phyloP scores from a whole-genome alignment of 2,329 filamentous ascomycete genomes.

The Exophiala mesophila region DNA sequence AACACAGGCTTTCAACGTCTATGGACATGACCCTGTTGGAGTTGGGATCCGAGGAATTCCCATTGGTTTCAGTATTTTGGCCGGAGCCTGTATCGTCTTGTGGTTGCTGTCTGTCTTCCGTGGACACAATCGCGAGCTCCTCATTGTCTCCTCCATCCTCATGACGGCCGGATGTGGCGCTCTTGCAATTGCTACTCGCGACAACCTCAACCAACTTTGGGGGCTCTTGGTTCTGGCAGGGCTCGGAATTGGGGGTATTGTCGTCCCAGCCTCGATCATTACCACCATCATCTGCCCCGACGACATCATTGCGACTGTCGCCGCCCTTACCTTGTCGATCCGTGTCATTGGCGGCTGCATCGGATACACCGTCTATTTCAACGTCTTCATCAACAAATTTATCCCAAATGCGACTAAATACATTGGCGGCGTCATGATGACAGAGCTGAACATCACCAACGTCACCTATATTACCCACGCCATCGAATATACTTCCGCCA shows the following conservation, averaged over 20 bases:
- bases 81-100: slow-evolving; percentile 56
- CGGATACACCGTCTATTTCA: slow-evolving; percentile 58
- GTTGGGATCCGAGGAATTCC: slow-evolving; percentile 63
- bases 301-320: slow-evolving; percentile 64
- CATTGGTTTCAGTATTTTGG: slow-evolving; percentile 59
- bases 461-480: slow-evolving; percentile 44
- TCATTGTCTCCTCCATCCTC: slow-evolving; percentile 55
- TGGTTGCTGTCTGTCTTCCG: slow-evolving; percentile 53
- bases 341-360: slow-evolving; percentile 64
- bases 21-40: slow-evolving; percentile 59
- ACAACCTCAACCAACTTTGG: slow-evolving; percentile 54
- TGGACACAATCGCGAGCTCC: slow-evolving; percentile 56
- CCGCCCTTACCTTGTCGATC: slow-evolving; percentile 64
- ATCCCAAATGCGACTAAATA: slow-evolving; percentile 42
- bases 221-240: slow-evolving; percentile 57
- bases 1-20: slow-evolving; percentile 60
- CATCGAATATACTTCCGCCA: slow-evolving; percentile 50
- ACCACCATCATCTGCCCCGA: slow-evolving; percentile 66
- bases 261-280: slow-evolving; percentile 64
- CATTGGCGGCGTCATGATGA: slow-evolving; percentile 49
- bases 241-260: slow-evolving; percentile 62
- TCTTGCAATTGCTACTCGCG: slow-evolving; percentile 45
- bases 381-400: slow-evolving; percentile 46
- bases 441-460: slow-evolving; percentile 48
- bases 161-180: slow-evolving; percentile 62